Conservation (phyloP, 1,284 basidiomycete species). For the Cystobasidiaceae sp. region DNA sequence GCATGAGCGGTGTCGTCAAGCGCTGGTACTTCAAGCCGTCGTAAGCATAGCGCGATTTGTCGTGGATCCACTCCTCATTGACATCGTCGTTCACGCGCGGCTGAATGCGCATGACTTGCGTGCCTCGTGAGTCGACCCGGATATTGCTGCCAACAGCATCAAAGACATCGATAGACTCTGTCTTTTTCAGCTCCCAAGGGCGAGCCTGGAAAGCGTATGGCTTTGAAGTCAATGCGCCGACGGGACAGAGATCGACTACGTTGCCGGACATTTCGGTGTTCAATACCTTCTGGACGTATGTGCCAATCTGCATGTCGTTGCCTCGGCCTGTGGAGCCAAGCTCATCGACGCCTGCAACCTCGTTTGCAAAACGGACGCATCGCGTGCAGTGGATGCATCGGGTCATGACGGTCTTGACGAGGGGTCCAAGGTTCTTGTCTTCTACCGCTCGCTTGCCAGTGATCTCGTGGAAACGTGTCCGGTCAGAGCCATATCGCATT, state of each 20-base stretch:
- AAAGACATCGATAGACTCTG: conserved; percentile 94
- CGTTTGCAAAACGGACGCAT: conserved; percentile 97
- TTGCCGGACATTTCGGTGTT: conserved; percentile 97
- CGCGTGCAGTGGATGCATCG: conserved; percentile 99
- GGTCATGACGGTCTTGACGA: conserved; percentile 99
- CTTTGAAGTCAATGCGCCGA: conserved; percentile 96
- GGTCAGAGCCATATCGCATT: conserved; percentile 97
- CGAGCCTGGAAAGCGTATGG: conserved; percentile 96
- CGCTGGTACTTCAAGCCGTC: conserved; percentile 96
- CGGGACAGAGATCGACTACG: conserved; percentile 92
- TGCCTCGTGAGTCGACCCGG: conserved; percentile 89
- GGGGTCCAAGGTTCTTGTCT: conserved; percentile 95
- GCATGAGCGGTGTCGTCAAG: conserved; percentile 84
- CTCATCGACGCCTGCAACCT: conserved; percentile 97
- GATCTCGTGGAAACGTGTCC: conserved; percentile 95
- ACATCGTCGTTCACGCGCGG: conserved; percentile 95
- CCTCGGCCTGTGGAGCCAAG: conserved; percentile 94
- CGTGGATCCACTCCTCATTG: conserved; percentile 99
- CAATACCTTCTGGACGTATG: conserved; percentile 96
- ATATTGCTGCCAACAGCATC: conserved; percentile 99
- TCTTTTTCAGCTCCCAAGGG: conserved; percentile 98
- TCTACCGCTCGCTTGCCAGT: conserved; percentile 96
- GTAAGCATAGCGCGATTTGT: conserved; percentile 96
- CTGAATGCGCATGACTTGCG: conserved; percentile 95
- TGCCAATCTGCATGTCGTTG: conserved; percentile 98